Evolutionary conservation across 352 stramenopile species (phyloP), one percentile per base, ranked within the genome.

Genomic region (Phytophthora crassamura): DNA sequence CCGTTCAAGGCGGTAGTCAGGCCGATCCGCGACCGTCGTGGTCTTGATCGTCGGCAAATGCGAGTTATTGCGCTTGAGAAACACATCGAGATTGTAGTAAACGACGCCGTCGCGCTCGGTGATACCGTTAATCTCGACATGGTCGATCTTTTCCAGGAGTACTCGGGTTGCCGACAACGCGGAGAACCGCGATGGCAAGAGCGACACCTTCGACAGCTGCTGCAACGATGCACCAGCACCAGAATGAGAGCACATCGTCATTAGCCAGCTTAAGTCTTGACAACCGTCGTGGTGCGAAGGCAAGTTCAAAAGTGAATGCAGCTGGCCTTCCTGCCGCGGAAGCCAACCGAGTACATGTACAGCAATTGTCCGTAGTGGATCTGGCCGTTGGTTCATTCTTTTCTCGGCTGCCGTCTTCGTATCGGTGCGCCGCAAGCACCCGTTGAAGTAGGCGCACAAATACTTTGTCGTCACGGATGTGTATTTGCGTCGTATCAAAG

Each of bases 61-160:
- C n/a, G 59, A 84, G 36, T 62, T 72, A 28, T 64, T 59, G 34
- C 78, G 75, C 49, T 84, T 53, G 9, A 88, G 52, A 64, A 78
- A 88, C 25, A 90, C 75, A 18, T 87, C 69, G 8, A 86, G 38
- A 12, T 73, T 62, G 55, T 86, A 86, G 58, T 72, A 85, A 2
- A 69, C 65, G 38, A n/a, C 75, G 39, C 71, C 66, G 32, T 74
- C 57, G 46, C 67, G 67, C 56, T 82, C 70, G 22, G 47, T 52
- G 3, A 46, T 59, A 28, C 45, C 35, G 18, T 72, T 71, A 62
- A 87, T 80, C 67, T 83, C 73, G 38, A 87, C 48, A 40, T 67
- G 73, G 14, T 83, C 64, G 60, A 85, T 77, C 20, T 50, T 69
- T 15, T 71, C 40, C 35, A 80, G 64, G 47, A 77, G 74, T 32